phyloP scores from a whole-genome alignment of 2,329 filamentous ascomycete species.

The Exserohilum turcica region DNA sequence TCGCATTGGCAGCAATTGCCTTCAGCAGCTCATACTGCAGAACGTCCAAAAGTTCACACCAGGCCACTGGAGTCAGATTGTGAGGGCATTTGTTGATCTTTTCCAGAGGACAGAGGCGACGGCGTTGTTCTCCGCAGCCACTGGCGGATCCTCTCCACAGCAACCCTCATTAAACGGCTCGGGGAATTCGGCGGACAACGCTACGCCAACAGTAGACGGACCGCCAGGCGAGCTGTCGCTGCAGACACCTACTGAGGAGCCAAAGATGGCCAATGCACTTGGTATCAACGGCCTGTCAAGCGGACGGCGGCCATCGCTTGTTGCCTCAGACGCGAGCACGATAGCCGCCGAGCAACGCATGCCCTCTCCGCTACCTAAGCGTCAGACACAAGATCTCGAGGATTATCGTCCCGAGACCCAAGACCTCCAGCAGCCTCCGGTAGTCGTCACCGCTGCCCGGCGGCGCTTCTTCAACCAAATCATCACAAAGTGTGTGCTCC shows the following conservation, averaged over 20 bases:
- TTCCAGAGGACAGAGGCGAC: conserved; percentile 95
- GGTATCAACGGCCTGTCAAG: conserved; percentile 51
- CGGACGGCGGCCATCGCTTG: conserved; percentile 37
- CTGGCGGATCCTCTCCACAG: conserved; percentile 47
- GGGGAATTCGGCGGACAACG: conserved; percentile 49
- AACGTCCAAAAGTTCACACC: conserved; percentile 91
- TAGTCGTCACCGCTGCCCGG: conserved; percentile 90
- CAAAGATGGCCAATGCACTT: conserved; percentile 48
- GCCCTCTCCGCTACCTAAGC: conserved; percentile 42
- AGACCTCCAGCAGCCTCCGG: conserved; percentile 80
- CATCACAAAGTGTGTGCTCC: conserved; percentile 96
- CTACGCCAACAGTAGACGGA: conserved; percentile 45
- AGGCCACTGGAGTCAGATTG: conserved; percentile 91
- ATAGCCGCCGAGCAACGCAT: conserved; percentile 31
- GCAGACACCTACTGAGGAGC: conserved; percentile 36
- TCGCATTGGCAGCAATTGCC: conserved; percentile 94
- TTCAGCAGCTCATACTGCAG: conserved; percentile 94
- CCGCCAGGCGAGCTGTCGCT: conserved; percentile 44
- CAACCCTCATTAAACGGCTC: conserved; percentile 58
- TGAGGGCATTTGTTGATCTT: conserved; percentile 92
- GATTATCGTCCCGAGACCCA: conserved; percentile 76
- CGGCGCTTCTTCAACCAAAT: conserved; percentile 98
- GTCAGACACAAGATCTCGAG: conserved; percentile 64
- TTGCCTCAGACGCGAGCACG: conserved; percentile 36
- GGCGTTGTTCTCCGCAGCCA: conserved; percentile 87